phyloP scores from a whole-genome alignment of 768 basidiomycete genomes.

The Phallus indusiatus region DNA sequence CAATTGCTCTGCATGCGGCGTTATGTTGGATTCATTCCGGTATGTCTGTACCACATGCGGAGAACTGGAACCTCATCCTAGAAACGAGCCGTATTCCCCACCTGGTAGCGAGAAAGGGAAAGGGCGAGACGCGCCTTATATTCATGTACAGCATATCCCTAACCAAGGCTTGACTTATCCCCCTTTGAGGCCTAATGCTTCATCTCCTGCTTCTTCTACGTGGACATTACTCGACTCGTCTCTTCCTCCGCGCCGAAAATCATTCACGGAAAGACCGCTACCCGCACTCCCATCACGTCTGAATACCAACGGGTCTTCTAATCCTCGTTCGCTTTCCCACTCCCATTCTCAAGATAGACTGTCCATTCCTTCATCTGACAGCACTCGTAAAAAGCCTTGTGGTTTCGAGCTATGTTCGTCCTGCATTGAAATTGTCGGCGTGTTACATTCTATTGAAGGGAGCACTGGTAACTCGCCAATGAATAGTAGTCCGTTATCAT shows the following conservation, averaged over 20 bases:
- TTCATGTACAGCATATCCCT: background rate
- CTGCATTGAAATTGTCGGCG: slow-evolving; percentile 72
- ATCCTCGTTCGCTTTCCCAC: slow-evolving; percentile 1
- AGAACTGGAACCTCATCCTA: slow-evolving; percentile 46
- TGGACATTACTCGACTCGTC: slow-evolving; percentile 5
- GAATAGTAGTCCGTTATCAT: slow-evolving; percentile 22
- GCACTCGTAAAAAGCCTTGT: background rate
- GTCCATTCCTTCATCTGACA: slow-evolving; percentile 12
- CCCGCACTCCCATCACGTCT: slow-evolving; percentile 1
- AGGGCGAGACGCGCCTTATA: slow-evolving; percentile 3
- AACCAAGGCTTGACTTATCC: slow-evolving; percentile 21
- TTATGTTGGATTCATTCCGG: slow-evolving; percentile 66
- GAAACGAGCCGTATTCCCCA: slow-evolving; percentile 1
- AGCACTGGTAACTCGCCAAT: slow-evolving; percentile 26
- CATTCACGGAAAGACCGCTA: background rate
- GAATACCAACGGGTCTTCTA: slow-evolving; percentile 11
- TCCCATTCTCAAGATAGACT: slow-evolving; percentile 13
- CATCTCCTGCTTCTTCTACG: slow-evolving; percentile 19
- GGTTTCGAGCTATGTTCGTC: slow-evolving; percentile 82
- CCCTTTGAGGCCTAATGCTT: slow-evolving; percentile 24
- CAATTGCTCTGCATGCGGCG: slow-evolving; percentile 75
- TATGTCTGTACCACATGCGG: slow-evolving; percentile 89
- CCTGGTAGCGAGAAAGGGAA: slow-evolving; percentile 44
- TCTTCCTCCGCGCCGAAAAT: slow-evolving; percentile 9
- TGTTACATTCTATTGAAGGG: slow-evolving; percentile 64